Evolutionary conservation across 345 rosid species (phyloP), one percentile per base, ranked within the genome.

Genomic region (Toxicodendron radicans): DNA sequence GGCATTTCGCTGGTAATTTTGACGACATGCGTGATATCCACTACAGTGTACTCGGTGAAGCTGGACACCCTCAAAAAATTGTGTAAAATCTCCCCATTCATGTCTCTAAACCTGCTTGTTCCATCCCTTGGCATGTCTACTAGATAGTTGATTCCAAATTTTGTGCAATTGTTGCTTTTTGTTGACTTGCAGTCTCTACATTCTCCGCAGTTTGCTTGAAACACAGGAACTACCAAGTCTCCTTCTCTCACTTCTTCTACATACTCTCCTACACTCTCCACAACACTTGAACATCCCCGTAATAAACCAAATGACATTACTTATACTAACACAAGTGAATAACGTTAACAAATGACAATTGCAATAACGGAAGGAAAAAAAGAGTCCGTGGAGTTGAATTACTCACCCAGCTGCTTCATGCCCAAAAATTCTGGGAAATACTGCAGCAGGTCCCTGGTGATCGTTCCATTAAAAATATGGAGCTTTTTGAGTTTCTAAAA

Each of bases 371-470:
- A 27, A 27, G 30, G 30, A 2, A 2, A 46, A 49, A 16, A 32
- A 35, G n/a, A 27, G 10, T 27, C 30, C 32, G 10, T 33, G 12
- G 51, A 72, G 9, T 72, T 66, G 24, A 53, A 33, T 70, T 79
- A 91, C 94, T 68, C 79, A 91, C 97, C 95, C 93, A 63, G 79
- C 85, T 2, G 97, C 95, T 82, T 93, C 92, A 38, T 93, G 97
- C 23, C 95, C 97, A 4, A 27, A 27, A 1, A 27, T 27, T 27
- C 30, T 27, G 30, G 30, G 30, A 27, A 27, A 27, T 27, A 27
- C 13, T 12, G 84, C 73, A 45, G 58, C 0, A 0, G 95, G 91
- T 49, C 79, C 86, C 95, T 86, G 69, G 16, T 54, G 11, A 66
- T 66, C 24, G 2, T 27, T 2, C 20, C 58, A 49, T 71, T 18